Percentiles rank a stretch among this genome's conserved stretches.
Evolutionary conservation across 2,329 filamentous ascomycete species (phyloP).

Genomic region (Colletotrichum caudatum): DNA sequence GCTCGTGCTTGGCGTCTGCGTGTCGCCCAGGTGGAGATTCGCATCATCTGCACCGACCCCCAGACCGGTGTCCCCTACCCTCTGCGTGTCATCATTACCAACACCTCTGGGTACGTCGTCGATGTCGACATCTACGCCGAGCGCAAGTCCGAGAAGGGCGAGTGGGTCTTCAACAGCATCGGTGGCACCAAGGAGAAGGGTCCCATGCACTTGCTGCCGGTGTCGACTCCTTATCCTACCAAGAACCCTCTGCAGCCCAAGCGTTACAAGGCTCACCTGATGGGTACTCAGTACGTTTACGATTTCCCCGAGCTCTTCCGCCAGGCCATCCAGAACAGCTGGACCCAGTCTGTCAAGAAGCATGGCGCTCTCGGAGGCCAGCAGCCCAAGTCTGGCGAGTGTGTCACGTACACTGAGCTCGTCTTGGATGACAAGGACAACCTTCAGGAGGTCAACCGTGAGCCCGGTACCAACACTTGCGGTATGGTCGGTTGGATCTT

Average conservation of each 20-base stretch:
- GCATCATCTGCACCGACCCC: conserved; percentile 96
- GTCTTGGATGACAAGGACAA: conserved; percentile 95
- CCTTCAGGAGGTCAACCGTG: conserved; percentile 91
- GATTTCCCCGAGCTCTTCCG: conserved; percentile 99
- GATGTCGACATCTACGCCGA: conserved; percentile 98
- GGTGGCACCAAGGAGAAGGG: conserved; percentile 95
- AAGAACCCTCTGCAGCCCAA: conserved; percentile 99
- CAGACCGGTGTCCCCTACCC: conserved; percentile 87
- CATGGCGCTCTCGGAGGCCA: conserved; percentile 81
- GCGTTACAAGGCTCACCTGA: conserved; percentile 98
- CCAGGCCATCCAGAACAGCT: conserved; percentile 96
- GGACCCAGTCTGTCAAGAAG: conserved; percentile 80
- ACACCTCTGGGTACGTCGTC: conserved; percentile 97
- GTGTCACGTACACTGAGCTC: conserved; percentile 93
- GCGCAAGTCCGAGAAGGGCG: conserved; percentile 96
- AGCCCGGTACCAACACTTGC: conserved; percentile 93
- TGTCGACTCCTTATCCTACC: conserved; percentile 92
- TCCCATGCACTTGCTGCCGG: conserved; percentile 91
- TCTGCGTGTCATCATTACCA: conserved; percentile 95
- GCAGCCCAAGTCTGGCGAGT: conserved; percentile 87
- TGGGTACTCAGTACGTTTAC: conserved; percentile 99
- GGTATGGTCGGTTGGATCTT: conserved; percentile 99
- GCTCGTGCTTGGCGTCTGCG: conserved; percentile 95
- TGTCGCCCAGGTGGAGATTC: conserved; percentile 97
- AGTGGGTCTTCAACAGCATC: conserved; percentile 99